Base-by-base conservation (phyloP, 805 yeast genomes). In the Ogataea dorogensis region DNA sequence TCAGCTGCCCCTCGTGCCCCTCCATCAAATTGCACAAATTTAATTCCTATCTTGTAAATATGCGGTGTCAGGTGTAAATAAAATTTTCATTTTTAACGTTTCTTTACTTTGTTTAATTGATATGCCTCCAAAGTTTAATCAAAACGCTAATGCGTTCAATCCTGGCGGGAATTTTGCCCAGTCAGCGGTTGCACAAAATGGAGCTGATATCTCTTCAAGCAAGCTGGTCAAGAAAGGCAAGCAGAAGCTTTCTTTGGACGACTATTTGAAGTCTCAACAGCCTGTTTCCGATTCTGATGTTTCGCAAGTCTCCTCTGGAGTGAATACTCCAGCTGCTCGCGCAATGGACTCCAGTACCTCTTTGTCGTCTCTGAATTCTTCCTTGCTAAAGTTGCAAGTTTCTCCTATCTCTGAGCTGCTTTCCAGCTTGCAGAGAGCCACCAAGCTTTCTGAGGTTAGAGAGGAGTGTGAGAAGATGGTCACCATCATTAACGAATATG, bases 381-480 rank as follows among this genome's bases (percentile, higher is more conserved):
- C 93, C 3, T 68, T 88, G 56, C 73, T 72, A 36, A 81, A 81
- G 46, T 63, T 86, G 35, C 74, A 72, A 13, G 51, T 77, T 25
- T 65, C 84, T 7, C 95, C 96, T 15, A 67, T 87, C 40, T 71
- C 82, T 19, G 79, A 73, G 16, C 57, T 71, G 38, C 64, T 89
- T 46, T 61, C 59, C 17, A 65, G 66, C 17, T 65, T 86, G 33
- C 75, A 75, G 42, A 53, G 54, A 22, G 77, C 80, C 5, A 54
- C 72, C 22, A 66, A 73, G 43, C 58, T 78, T 24, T 62, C 76
- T 8, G 86, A 77, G 36, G 71, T 77, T 26, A 73, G 77, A 49
- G 59, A 68, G 18, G 75, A 76, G 37, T 76, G 77, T 24, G 73
- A 71, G 31, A 63, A 61, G 18, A 71, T 85, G 21, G 77, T 77